Base-by-base conservation (phyloP, 257 asterid species). In the Solanum pimpinellifolium region DNA sequence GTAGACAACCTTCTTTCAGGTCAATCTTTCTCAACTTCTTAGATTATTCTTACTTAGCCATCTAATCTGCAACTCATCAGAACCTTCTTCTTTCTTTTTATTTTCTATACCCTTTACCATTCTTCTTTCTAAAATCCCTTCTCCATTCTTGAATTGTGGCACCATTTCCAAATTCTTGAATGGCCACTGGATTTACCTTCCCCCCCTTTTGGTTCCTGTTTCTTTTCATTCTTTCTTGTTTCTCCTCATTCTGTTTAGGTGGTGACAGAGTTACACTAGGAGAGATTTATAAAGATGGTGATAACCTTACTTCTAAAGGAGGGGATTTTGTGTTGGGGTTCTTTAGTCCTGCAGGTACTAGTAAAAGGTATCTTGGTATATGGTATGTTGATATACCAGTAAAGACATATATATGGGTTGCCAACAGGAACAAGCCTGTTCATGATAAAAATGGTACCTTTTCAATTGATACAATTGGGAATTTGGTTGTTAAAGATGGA, bases 361-460 rank as follows among this genome's bases (percentile, higher is more conserved):
- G 46, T 33, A 29, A 86, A 7, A 92, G 98, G 23, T 95, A 95
- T 37, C 91, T 93, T 23, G 99, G 98, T 39, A 93, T 96, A 66
- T 96, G 98, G 98, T 93, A 91, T 69, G 18, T 84, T 66, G 39
- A 68, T 27, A 15, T 91, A 23, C 41, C 86, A 16, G 86, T 75
- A 15, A 88, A 90, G 65, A 70, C 96, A 9, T 87, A 93, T 11
- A 93, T 93, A 9, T 96, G 99, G 99, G 98, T 94, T 25, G 99
- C 98, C 7, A 96, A 96, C 47, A 89, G 95, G 56, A 90, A 90
- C n/a, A 90, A 33, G 0, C 98, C 98, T 3, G 86, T 96, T 9
- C 73, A 91, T 1, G 97, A 93, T 23, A 83, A 83, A 14, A 90
- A 60, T 6, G 97, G 98, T 14, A 89, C 73, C 59, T 52, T 94